These are phyloP conservation scores for Cucurbita maxima DNA, from an alignment of 306 rosid genomes.

Conservation along the genomic window DNA sequence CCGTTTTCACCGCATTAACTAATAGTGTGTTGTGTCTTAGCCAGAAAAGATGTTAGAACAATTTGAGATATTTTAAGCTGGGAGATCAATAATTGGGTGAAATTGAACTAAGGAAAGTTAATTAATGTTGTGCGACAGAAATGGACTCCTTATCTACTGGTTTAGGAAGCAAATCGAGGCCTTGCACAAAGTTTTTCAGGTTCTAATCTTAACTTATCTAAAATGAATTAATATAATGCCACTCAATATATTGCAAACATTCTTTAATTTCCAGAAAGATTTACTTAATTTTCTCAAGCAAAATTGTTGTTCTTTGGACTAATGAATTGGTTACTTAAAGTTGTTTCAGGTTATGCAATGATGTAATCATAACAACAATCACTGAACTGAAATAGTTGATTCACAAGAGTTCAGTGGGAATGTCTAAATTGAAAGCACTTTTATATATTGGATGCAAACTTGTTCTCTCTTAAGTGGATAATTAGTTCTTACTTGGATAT, in stretches of 20 bases:
- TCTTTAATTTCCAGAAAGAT: constrained; percentile 13
- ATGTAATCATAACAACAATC: constrained; percentile 56
- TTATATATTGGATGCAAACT: constrained; percentile 26
- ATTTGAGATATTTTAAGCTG: constrained; percentile 23
- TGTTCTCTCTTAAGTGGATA: constrained; percentile 17
- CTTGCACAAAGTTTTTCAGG: constrained; percentile 99
- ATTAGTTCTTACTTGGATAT: constrained; percentile 14
- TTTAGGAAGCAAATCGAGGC: constrained; percentile 97
- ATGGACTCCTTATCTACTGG: constrained; percentile 67
- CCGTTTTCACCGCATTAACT: neutral
- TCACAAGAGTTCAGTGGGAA: constrained; percentile 31
- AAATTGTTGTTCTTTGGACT: constrained; percentile 45
- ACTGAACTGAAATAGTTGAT: constrained; percentile 51
- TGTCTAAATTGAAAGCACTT: constrained; percentile 30
- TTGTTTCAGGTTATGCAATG: constrained; percentile 67
- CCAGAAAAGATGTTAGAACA: neutral
- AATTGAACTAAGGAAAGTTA: constrained; percentile 59
- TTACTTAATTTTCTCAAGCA: constrained; percentile 14
- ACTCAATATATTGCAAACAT: constrained; percentile 27
- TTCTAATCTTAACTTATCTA: constrained; percentile 84
- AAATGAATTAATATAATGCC: constrained; percentile 44
- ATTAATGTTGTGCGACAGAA: constrained; percentile 95
- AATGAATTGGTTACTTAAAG: constrained; percentile 55
- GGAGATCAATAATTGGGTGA: constrained; percentile 30
- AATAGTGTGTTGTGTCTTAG: neutral